phyloP scores from a whole-genome alignment of 108 stramenopile species.

The Pseudonitzschia multiseries region DNA sequence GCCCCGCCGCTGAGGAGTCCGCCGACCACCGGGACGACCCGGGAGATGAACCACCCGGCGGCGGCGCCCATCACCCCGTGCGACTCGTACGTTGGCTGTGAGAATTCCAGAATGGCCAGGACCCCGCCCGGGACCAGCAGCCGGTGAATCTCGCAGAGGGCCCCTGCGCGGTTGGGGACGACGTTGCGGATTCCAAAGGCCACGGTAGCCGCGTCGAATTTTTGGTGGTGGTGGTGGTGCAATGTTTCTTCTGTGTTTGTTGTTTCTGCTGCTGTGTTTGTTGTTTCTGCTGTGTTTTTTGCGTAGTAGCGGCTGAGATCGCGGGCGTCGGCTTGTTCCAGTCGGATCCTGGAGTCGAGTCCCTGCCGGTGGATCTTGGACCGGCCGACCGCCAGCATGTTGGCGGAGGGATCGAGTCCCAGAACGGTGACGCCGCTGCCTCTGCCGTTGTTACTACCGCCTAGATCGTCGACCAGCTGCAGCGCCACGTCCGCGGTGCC shows the following conservation, averaged over 20 bases:
- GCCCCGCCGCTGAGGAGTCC: constrained; percentile 72
- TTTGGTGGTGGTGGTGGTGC: neutral
- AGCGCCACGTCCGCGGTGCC: constrained; percentile 95
- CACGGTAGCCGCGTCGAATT: constrained; percentile 91
- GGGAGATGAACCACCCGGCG: constrained; percentile 71
- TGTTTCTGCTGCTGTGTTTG: constrained; percentile 70
- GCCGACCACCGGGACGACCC: constrained; percentile 75
- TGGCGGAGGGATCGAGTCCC: constrained; percentile 84
- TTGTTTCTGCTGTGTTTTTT: no score
- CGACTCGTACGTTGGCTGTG: constrained; percentile 55
- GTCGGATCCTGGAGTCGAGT: neutral
- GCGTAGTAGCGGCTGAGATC: constrained; percentile 43
- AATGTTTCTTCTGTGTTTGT: no score
- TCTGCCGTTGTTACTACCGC: constrained; percentile 5
- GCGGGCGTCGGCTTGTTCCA: constrained; percentile 26
- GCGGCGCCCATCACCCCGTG: constrained; percentile 52
- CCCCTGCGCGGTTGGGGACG: constrained; percentile 62
- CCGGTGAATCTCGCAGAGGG: constrained; percentile 77
- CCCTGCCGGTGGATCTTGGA: constrained; percentile 48
- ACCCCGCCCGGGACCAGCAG: constrained; percentile 56
- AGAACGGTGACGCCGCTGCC: constrained; percentile 15
- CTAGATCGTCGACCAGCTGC: constrained; percentile 57
- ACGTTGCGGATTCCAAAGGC: constrained; percentile 94
- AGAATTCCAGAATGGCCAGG: constrained; percentile 80
- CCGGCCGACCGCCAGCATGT: constrained; percentile 82